Conservation (phyloP, 345 rosid genomes). For the Heritiera littoralis region DNA sequence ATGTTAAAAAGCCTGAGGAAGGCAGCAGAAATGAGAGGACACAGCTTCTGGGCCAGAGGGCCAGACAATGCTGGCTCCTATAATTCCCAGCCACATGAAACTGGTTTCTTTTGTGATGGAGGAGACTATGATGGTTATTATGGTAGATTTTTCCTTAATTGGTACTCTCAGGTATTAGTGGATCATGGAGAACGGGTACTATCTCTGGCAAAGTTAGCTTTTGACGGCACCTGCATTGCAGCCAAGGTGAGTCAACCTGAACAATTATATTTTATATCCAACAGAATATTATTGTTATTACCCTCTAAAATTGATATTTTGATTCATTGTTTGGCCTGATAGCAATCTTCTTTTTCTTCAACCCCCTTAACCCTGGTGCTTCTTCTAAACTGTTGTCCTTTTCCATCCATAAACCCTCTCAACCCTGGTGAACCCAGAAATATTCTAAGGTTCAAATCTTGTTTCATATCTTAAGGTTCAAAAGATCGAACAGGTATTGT, state of each 20-base stretch:
- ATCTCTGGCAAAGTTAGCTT: conserved; percentile 81
- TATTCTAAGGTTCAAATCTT: neutral
- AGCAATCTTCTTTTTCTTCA: neutral
- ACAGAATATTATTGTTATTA: neutral
- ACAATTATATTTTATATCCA: conserved; percentile 6
- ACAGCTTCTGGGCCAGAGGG: conserved; percentile 77
- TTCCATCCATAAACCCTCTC: neutral
- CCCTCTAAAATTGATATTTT: neutral
- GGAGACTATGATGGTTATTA: conserved; percentile 91
- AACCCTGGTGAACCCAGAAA: neutral
- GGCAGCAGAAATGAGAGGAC: conserved; percentile 85
- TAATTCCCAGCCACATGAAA: conserved; percentile 83
- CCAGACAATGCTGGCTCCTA: conserved; percentile 91
- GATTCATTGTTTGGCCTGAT: neutral
- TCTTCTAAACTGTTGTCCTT: neutral
- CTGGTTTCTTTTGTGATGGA: conserved; percentile 94
- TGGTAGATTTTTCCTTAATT: conserved; percentile 92
- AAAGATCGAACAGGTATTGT: neutral
- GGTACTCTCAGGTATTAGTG: conserved; percentile 82
- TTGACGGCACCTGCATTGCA: conserved; percentile 66
- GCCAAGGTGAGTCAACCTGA: conserved; percentile 67
- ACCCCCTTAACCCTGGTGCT: neutral
- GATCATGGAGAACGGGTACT: conserved; percentile 83
- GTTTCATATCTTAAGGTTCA: neutral
- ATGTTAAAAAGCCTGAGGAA: conserved; percentile 66